Conservation (phyloP, 2,329 filamentous ascomycete species). For the Colletotrichum paranaense region DNA sequence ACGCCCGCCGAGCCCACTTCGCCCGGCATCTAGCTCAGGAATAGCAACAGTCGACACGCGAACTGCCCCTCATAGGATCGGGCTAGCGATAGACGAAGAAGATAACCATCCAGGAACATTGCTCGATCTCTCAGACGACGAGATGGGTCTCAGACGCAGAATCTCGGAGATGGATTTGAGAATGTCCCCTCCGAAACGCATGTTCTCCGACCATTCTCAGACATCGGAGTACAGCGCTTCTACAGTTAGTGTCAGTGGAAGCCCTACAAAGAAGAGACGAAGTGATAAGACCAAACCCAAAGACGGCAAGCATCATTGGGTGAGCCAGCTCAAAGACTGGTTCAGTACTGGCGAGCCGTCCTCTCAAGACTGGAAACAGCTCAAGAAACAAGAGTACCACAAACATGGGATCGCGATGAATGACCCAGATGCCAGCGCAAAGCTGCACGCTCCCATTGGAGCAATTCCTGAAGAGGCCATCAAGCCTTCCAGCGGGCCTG, state of each 20-base stretch:
- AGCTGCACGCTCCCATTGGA: constrained; percentile 58
- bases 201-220: constrained; percentile 32
- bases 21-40: constrained; percentile 29
- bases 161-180: constrained; percentile 30
- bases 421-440: constrained; percentile 56
- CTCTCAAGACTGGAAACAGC: constrained; percentile 58
- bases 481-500: constrained; percentile 57
- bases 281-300: constrained; percentile 42
- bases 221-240: constrained; percentile 41
- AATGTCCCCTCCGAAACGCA: constrained; percentile 25
- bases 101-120: constrained; percentile 26
- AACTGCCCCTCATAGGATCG: constrained; percentile 6
- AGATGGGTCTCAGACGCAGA: constrained; percentile 19
- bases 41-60: constrained; percentile 20
- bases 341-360: constrained; percentile 62
- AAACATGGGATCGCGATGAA: constrained; percentile 56
- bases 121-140: constrained; percentile 10
- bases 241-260: constrained; percentile 35
- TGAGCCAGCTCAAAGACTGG: constrained; percentile 60
- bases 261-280: constrained; percentile 20
- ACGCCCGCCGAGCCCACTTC: not conserved
- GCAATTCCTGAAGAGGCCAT: constrained; percentile 58
- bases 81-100: constrained; percentile 23
- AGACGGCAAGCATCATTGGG: constrained; percentile 49
- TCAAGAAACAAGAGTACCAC: constrained; percentile 55